Conservation (phyloP, 2,329 filamentous ascomycete genomes). For the Colletotrichum sp. region DNA sequence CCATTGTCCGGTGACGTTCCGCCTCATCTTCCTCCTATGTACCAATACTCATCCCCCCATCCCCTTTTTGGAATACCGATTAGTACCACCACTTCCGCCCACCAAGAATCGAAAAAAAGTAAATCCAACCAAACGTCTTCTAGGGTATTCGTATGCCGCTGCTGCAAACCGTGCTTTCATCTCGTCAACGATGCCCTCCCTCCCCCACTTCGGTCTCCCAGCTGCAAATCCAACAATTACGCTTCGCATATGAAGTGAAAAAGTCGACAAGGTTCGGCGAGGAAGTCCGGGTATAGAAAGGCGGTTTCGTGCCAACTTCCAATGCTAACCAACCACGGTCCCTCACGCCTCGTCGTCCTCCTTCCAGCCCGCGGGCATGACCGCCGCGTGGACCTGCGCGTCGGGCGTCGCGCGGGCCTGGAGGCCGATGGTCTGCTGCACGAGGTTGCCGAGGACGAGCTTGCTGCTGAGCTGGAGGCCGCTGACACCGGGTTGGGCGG, state of each 20-base stretch:
- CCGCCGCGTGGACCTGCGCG: not conserved
- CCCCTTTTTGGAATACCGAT: not conserved
- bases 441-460: slow-evolving; percentile 49
- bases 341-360: not conserved
- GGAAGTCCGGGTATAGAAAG: not conserved
- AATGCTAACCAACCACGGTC: not conserved
- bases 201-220: not conserved
- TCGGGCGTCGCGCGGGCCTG: slow-evolving; percentile 18
- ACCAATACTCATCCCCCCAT: not conserved
- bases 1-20: not conserved
- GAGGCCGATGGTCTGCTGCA: slow-evolving; percentile 18
- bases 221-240: not conserved
- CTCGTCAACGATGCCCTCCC: not conserved
- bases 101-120: slow-evolving; percentile 8
- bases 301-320: not conserved
- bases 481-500: slow-evolving; percentile 33
- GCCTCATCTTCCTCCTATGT: not conserved
- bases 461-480: slow-evolving; percentile 46
- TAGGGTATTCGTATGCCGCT: slow-evolving; percentile 20
- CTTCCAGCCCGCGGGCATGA: not conserved
- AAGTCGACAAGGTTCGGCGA: not conserved
- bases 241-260: not conserved
- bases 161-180: not conserved
- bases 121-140: not conserved
- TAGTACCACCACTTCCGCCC: not conserved